Percentiles rank a stretch among this genome's conserved stretches.
These are phyloP conservation scores for Peronospora belbahrii DNA, from an alignment of 352 stramenopile species.

Conservation along the genomic window DNA sequence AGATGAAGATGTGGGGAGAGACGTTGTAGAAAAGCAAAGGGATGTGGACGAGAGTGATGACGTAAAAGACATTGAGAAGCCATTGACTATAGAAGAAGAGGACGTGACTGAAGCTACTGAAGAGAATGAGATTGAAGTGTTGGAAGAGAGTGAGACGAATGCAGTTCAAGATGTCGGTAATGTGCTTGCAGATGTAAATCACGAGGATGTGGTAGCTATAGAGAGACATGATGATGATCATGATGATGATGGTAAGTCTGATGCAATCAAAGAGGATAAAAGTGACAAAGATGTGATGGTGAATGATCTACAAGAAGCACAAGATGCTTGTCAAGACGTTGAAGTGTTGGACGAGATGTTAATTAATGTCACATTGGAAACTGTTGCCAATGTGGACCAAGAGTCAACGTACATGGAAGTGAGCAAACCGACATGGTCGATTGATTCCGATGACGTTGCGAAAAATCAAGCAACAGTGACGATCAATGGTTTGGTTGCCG, in stretches of 20 bases:
- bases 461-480: not conserved
- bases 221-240: constrained; percentile 5
- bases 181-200: too few species aligned
- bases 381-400: not conserved
- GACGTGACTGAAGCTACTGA: not conserved
- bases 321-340: not conserved
- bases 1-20: not conserved
- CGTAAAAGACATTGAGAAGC: too few species aligned
- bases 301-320: not conserved
- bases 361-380: constrained; percentile 7
- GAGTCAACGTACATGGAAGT: constrained; percentile 1
- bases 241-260: constrained; percentile 1
- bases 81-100: not conserved
- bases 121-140: not conserved
- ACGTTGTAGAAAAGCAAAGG: too few species aligned
- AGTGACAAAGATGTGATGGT: not conserved
- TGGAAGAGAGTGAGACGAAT: not conserved
- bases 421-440: constrained; percentile 2
- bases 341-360: constrained; percentile 8
- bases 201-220: constrained; percentile 1
- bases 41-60: too few species aligned
- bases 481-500: constrained; percentile 4
- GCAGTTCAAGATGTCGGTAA: not conserved
- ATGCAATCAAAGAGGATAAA: not conserved
- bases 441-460: constrained; percentile 5